Evolutionary conservation across 345 rosid genomes (phyloP), one percentile per base, ranked within the genome.

Genomic region (Pugionium cornutum): DNA sequence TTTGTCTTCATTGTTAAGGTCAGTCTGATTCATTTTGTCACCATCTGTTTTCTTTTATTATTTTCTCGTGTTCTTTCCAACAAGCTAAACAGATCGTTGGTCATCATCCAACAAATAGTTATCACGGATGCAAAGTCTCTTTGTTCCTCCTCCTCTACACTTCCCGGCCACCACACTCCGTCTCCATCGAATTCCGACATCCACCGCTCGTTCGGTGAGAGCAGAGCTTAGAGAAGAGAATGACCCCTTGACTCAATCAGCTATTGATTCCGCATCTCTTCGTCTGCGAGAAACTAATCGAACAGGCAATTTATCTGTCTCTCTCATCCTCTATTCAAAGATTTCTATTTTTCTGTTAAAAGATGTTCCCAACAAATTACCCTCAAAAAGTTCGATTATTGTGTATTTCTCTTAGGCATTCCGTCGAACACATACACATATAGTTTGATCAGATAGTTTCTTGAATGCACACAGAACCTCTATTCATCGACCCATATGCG

Each of bases 251-350:
- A 70, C 86, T 65, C 83, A 77, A 44, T 73, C 88, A 29, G 90
- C 97, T 54, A 37, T 82, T 8, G 4, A 66, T 36, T 82, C 87
- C 6, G 97, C 95, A 36, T 83, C 90, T 44, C 83, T 88, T 61
- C 95, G 99, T 59, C 82, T 86, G 10, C 90, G 74, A 74, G 98
- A 92, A 81, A 88, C 90, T 51, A 84, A 77, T 50, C 80, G 83
- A 48, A 79, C 85, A 41, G 91, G 98, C 49, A 78, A 74, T 50
- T 58, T 44, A 40, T 33, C 4, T 10, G 10, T 46, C 31, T 62
- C 6, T 10, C 7, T 54, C 51, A 25, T 70, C 67, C 54, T 58
- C 67, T 45, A 53, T 32, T 64, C 41, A 25, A 8, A 64, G 18
- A 37, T 2, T 18, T 52, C 59, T 2, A 39, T 28, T 28, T 58